Percentiles rank a stretch among this genome's conserved stretches.
These are phyloP conservation scores for Cytospora piceicola DNA, from an alignment of 2,329 filamentous ascomycete species.

Conservation along the genomic window DNA sequence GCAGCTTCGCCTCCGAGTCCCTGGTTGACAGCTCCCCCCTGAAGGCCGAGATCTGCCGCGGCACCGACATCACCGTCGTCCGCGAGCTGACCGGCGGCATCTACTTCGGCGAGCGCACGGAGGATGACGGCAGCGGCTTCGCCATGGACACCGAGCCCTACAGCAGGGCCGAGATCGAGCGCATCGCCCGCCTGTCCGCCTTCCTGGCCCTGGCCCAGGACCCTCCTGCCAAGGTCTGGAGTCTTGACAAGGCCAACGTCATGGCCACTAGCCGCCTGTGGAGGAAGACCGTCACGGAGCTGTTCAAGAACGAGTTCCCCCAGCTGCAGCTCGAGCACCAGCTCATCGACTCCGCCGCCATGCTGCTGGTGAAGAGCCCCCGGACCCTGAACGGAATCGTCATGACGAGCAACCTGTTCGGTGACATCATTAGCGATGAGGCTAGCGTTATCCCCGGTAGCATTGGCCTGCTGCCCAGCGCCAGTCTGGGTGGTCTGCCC, in stretches of 20 bases:
- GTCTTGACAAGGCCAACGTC: constrained; percentile 95
- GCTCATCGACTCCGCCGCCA: constrained; percentile 93
- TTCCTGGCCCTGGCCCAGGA: constrained; percentile 77
- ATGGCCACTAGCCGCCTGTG: constrained; percentile 88
- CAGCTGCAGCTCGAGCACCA: constrained; percentile 84
- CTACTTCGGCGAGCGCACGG: constrained; percentile 90
- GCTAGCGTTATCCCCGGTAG: constrained; percentile 92
- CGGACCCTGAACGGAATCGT: constrained; percentile 85
- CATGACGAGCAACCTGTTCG: constrained; percentile 92
- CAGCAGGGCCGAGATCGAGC: constrained; percentile 82
- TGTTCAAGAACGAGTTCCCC: constrained; percentile 88
- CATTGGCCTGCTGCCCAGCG: constrained; percentile 85
- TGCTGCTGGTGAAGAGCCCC: constrained; percentile 97
- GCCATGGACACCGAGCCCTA: constrained; percentile 90
- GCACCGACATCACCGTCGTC: constrained; percentile 90
- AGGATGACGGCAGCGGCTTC: constrained; percentile 73
- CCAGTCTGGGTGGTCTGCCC: constrained; percentile 82
- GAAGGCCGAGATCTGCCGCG: constrained; percentile 81
- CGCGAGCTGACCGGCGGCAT: constrained; percentile 91
- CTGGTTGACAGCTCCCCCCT: constrained; percentile 86
- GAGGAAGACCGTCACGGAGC: constrained; percentile 83
- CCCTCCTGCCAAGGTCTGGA: constrained; percentile 80
- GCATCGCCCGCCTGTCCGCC: constrained; percentile 80
- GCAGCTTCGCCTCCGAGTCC: constrained; percentile 89
- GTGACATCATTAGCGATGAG: constrained; percentile 95